A percentile compares a stretch with the other conserved stretches of the same genome.
Conservation (phyloP, 1,284 basidiomycete genomes). For the Psilocybe mexicana region DNA sequence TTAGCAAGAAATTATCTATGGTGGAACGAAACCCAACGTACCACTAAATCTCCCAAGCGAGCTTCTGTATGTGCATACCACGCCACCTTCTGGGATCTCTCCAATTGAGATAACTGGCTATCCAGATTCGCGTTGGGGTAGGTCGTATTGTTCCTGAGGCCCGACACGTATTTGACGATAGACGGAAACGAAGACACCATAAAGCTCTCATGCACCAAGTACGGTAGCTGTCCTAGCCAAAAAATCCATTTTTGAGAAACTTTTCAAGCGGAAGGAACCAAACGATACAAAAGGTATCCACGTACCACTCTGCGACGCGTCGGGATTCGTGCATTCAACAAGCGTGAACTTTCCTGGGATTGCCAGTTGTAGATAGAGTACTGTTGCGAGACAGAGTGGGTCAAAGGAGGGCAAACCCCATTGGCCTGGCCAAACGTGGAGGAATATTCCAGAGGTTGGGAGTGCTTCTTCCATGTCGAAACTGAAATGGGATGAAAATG, state of each 20-base stretch:
- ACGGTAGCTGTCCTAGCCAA: constrained; percentile 67
- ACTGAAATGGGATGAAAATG: not conserved
- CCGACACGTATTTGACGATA: constrained; percentile 63
- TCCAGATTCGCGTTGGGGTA: constrained; percentile 44
- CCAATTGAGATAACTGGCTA: constrained; percentile 39
- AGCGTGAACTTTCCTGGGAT: constrained; percentile 65
- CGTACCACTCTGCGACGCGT: constrained; percentile 76
- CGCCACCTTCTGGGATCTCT: constrained; percentile 56
- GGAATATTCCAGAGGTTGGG: not conserved
- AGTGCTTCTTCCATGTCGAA: not conserved
- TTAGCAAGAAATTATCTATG: not conserved
- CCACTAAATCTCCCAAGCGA: constrained; percentile 68
- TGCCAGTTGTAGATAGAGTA: constrained; percentile 65
- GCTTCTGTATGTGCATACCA: constrained; percentile 66
- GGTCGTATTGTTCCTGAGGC: constrained; percentile 35
- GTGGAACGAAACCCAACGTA: constrained; percentile 37
- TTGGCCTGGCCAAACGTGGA: constrained; percentile 70
- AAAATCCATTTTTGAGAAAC: not conserved
- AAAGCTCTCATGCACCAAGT: constrained; percentile 57
- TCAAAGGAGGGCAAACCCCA: constrained; percentile 69
- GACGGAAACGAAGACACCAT: constrained; percentile 53
- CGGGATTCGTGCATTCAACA: constrained; percentile 63
- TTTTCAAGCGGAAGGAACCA: not conserved
- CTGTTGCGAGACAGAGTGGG: constrained; percentile 60
- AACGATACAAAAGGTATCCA: constrained; percentile 23